Conservation (phyloP, 2,329 filamentous ascomycete genomes). For the Gliomastix tumulicola region DNA sequence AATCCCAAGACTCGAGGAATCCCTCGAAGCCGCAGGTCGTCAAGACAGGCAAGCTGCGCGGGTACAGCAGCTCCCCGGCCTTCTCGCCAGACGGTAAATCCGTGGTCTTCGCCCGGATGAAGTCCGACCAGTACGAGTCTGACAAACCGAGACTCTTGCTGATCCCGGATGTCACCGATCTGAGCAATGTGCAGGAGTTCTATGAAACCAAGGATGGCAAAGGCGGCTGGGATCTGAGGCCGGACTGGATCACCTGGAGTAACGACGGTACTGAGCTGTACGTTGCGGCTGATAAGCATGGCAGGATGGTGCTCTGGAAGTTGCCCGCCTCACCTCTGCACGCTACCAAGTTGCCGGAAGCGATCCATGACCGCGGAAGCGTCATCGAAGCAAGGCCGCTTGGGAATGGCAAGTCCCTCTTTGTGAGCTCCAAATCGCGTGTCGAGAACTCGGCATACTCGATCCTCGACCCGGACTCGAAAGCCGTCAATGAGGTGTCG, state of each 20-base stretch:
- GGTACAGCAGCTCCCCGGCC: conserved; percentile 58
- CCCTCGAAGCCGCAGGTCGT: conserved; percentile 41
- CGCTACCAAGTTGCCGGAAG: conserved; percentile 38
- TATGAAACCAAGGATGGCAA: conserved; percentile 55
- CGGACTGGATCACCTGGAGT: conserved; percentile 51
- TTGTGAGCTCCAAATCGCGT: conserved; percentile 62
- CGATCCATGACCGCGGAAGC: conserved; percentile 45
- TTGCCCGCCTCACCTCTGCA: conserved; percentile 47
- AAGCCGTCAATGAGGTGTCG: conserved; percentile 39
- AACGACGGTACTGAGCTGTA: conserved; percentile 57
- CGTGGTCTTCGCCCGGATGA: conserved; percentile 76
- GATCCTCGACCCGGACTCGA: conserved; percentile 42
- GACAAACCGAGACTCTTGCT: conserved; percentile 63
- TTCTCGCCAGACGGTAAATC: conserved; percentile 69
- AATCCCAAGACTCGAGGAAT: conserved; percentile 27
- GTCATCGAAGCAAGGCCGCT: conserved; percentile 48
- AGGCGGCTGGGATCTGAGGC: conserved; percentile 54
- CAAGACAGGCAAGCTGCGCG: conserved; percentile 50
- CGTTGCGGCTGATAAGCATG: conserved; percentile 67
- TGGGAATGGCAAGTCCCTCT: conserved; percentile 38
- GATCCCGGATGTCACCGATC: conserved; percentile 51
- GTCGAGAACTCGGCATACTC: conserved; percentile 67
- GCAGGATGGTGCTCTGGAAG: conserved; percentile 53
- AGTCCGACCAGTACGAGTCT: conserved; percentile 68
- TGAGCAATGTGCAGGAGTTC: conserved; percentile 54